A percentile compares a stretch with the other conserved stretches of the same genome.
These are phyloP conservation scores for Suhomyces emberorum DNA, from an alignment of 805 yeast species.

Conservation along the genomic window DNA sequence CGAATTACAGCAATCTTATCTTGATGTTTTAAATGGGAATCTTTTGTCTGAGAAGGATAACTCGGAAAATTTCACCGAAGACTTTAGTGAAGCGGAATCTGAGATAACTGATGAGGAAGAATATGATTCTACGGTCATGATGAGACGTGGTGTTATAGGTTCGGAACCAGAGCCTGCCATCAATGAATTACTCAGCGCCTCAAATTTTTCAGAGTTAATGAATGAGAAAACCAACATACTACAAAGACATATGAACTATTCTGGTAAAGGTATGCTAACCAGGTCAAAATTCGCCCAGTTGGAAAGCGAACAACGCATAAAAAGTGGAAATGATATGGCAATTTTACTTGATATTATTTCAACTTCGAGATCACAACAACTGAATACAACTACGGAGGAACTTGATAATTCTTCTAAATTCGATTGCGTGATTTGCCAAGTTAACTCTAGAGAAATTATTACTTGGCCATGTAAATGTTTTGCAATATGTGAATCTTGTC, in stretches of 20 bases:
- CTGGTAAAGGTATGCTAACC: conserved; percentile 26
- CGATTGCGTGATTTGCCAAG: conserved; percentile 79
- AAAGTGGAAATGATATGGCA: not conserved
- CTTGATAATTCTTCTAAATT: conserved; percentile 33
- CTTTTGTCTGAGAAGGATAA: conserved; percentile 37
- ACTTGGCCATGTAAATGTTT: conserved; percentile 94
- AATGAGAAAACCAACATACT: conserved; percentile 17
- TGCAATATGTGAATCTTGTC: conserved; percentile 82
- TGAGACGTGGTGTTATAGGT: no score
- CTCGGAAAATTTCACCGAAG: conserved; percentile 23
- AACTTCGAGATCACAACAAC: not conserved
- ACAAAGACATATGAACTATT: conserved; percentile 25
- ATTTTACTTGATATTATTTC: not conserved
- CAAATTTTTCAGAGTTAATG: conserved; percentile 25
- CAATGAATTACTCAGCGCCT: conserved; percentile 23
- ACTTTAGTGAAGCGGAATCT: conserved; percentile 5
- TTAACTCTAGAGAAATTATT: conserved; percentile 67
- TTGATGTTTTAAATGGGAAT: conserved; percentile 22
- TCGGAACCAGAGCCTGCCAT: conserved; percentile 1
- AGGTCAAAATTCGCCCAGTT: conserved; percentile 25
- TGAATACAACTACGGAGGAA: not conserved
- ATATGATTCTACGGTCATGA: no score
- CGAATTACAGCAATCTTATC: conserved; percentile 19
- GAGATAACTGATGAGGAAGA: no score
- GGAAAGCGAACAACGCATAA: conserved; percentile 9